A percentile compares a stretch with the other conserved stretches of the same genome.
Evolutionary conservation across 2,329 filamentous ascomycete genomes (phyloP).

Genomic region (Bipolaris oryzae): DNA sequence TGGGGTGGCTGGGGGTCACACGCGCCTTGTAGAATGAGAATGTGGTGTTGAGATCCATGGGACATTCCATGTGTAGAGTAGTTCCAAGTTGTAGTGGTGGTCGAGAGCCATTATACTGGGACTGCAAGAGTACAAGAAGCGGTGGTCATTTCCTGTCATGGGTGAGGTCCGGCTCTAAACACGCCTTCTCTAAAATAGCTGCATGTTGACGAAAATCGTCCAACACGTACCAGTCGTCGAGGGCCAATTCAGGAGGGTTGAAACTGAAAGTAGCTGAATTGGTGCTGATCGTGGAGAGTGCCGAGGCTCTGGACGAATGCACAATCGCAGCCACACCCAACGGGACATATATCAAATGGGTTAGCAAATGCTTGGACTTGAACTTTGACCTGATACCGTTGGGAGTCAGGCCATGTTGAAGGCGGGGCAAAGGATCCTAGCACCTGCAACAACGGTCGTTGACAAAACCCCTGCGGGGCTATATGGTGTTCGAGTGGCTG

Average conservation of each 20-base stretch:
- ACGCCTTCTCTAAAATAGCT: constrained; percentile 21
- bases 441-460: constrained; percentile 23
- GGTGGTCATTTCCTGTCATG: not conserved
- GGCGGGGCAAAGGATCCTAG: constrained; percentile 20
- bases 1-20: constrained; percentile 29
- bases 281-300: not conserved
- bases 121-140: not conserved
- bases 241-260: not conserved
- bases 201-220: constrained; percentile 22
- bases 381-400: constrained; percentile 28
- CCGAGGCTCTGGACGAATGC: not conserved
- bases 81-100: constrained; percentile 31
- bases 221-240: constrained; percentile 14
- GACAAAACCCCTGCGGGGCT: constrained; percentile 24
- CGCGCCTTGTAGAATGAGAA: constrained; percentile 30
- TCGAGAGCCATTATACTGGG: constrained; percentile 27
- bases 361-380: constrained; percentile 18
- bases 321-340: not conserved
- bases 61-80: constrained; percentile 30
- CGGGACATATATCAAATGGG: constrained; percentile 15
- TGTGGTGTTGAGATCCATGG: constrained; percentile 33
- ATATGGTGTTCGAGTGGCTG: constrained; percentile 30
- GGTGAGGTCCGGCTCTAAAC: constrained; percentile 8
- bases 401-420: constrained; percentile 25
- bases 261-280: not conserved